A percentile compares a stretch with the other conserved stretches of the same genome.
Conservation (phyloP, 106 monocot genomes). For the Hemerocallis citrina region DNA sequence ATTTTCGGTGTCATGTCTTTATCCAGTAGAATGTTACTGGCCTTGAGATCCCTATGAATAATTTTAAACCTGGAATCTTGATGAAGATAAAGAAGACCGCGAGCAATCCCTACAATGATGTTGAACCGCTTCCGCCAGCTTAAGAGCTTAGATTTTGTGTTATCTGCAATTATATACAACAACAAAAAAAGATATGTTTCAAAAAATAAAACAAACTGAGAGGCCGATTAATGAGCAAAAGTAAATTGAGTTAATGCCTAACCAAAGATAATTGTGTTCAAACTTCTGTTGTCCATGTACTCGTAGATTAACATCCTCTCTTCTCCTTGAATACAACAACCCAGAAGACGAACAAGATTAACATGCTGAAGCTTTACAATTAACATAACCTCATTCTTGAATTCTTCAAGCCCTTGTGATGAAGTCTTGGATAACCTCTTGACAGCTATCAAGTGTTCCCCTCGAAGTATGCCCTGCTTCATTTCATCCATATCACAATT, state of each 20-base stretch:
- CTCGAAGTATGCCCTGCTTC: constrained; percentile 24
- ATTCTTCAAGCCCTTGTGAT: constrained; percentile 26
- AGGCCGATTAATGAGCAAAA: too few relatives aligned
- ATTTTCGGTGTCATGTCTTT: constrained; percentile 15
- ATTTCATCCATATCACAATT: too few relatives aligned
- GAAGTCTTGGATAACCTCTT: constrained; percentile 39
- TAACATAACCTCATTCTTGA: constrained; percentile 31
- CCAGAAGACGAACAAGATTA: constrained; percentile 40
- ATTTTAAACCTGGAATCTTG: constrained; percentile 11
- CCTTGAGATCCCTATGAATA: constrained; percentile 12
- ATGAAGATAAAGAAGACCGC: constrained; percentile 17
- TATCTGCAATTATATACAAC: too few relatives aligned
- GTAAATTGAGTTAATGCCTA: too few relatives aligned
- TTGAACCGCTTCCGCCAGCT: constrained; percentile 1
- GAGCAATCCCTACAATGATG: constrained; percentile 13
- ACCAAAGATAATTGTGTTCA: constrained; percentile 9
- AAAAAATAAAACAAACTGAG: too few relatives aligned
- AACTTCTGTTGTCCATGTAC: constrained; percentile 11
- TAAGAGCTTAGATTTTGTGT: background rate
- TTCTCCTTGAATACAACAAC: constrained; percentile 32
- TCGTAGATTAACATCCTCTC: constrained; percentile 30
- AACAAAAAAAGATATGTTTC: too few relatives aligned
- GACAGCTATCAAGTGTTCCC: constrained; percentile 26
- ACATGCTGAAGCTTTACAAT: constrained; percentile 41
- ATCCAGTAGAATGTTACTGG: constrained; percentile 15